Base-by-base conservation (phyloP, 2,329 filamentous ascomycete species). In the Trichoderma sp. region DNA sequence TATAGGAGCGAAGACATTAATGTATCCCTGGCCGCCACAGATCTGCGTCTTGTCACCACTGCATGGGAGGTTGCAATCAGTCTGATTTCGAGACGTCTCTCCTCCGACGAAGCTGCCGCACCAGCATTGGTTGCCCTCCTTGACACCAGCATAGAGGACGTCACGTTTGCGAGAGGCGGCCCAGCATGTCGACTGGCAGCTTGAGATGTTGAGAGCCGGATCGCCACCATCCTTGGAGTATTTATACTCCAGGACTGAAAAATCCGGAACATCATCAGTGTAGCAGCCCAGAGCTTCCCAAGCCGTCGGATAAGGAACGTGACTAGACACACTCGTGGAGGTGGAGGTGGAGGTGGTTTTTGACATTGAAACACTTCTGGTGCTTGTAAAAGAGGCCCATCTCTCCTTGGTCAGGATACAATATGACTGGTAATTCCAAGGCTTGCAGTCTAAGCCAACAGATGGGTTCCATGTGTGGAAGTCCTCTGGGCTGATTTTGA, bases 1-100 rank as follows among this genome's bases (percentile, higher is more conserved):
- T 11, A 71, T 69, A 62, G 73, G 65, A 34, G 72, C 62, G 39
- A 74, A 75, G 60, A 76, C 70, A 64, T 73, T 73, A 57, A 75
- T 51, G 36, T 28, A 39, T 9, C 74, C 51, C 51, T 73, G 69
- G 71, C 74, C 73, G 32, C 75, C 75, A 67, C 74, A 75, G 18
- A 73, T 74, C 15, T 72, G 36, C 8, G 63, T 32, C 58, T 71
- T 65, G 53, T 76, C 67, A 6, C 74, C 73, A 15, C 61, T 73
- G n/a, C 43, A 51, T 51, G 43, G 43, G n/a, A 51, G 9, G 4
- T 51, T 21, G 43, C 43, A 51, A 51, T 51, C 43, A 21, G 43
- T 51, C 43, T 51, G 8, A 51, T 51, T 21, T 12, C 4, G 18
- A 51, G 43, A 51, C 43, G 43, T 51, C 43, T 51, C n/a, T 51